These are phyloP conservation scores for Paracoccidioides brasiliensis DNA, from an alignment of 2,329 filamentous ascomycete species.

Conservation along the genomic window DNA sequence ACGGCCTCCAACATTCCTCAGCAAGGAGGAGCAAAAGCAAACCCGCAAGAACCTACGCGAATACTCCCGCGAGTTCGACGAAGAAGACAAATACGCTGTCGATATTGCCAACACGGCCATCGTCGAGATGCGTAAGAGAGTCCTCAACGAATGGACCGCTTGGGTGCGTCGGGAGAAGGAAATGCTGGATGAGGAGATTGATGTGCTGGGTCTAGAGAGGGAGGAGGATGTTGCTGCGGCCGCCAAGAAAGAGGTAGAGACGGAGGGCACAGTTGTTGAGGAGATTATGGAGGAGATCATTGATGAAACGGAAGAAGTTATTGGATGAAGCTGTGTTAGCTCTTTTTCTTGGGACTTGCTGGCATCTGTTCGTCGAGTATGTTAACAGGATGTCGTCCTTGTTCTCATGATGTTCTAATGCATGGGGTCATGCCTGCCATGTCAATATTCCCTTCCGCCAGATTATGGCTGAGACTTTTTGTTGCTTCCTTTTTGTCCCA, in stretches of 20 bases:
- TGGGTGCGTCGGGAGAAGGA: conserved; percentile 66
- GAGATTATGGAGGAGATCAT: conserved; percentile 77
- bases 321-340: conserved; percentile 23
- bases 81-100: conserved; percentile 85
- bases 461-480: too few species aligned
- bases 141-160: conserved; percentile 77
- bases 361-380: background rate
- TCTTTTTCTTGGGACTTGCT: background rate
- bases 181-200: conserved; percentile 59
- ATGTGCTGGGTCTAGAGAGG: conserved; percentile 52
- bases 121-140: conserved; percentile 68
- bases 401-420: background rate
- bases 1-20: conserved; percentile 76
- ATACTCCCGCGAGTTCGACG: conserved; percentile 88
- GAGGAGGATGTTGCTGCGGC: conserved; percentile 43
- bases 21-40: conserved; percentile 93
- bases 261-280: conserved; percentile 69
- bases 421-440: background rate
- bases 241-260: conserved; percentile 44
- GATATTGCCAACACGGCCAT: conserved; percentile 90
- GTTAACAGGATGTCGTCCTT: background rate
- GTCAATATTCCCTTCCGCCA: too few species aligned
- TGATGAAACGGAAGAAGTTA: conserved; percentile 70
- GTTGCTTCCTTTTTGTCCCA: too few species aligned
- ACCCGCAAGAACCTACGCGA: conserved; percentile 97